Base-by-base conservation (phyloP, 2,329 filamentous ascomycete genomes). In the Epichloe coenophiala region DNA sequence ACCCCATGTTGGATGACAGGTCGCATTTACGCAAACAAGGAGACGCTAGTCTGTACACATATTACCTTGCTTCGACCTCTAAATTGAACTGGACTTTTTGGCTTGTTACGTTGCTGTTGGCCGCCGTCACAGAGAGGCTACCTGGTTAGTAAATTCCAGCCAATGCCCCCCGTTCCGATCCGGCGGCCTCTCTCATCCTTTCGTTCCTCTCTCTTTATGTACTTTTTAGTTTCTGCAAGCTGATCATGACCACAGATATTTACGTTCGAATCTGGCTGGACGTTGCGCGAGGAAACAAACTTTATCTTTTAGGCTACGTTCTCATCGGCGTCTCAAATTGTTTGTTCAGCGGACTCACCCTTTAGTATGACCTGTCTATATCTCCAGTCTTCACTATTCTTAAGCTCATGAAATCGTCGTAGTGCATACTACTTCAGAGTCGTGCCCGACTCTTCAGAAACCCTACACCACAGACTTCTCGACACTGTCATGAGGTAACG, bases 191-290 rank as follows among this genome's bases (percentile, higher is more conserved):
- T 9, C 9, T 4, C 9, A n/a, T 19, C 6, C 17, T 19, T 19
- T 40, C 9, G 9, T 40, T 21, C 39, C 3, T 17, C 2, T 17
- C 39, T 9, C n/a, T 40, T 11, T 2, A 17, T 40, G 1, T 19
- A 9, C 3, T 9, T 13, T 13, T 11, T 2, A 3, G n/a, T 19
- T 19, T 21, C 1, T 19, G 39, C 39, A 9, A 40, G n/a, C 39
- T 40, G 8, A 40, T 11, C 3, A 17, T 19, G n/a, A 11, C 9
- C 6, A 3, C 35, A 48, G 46, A 48, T 19, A 48, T 48, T 21
- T 48, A 40, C 19, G 37, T 48, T n/a, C 46, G 46, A 31, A 42
- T 48, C 17, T 48, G 46, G 46, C 38, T 48, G 7, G 46, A 42
- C 23, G 37, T 41, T n/a, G 38, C 35, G 13, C 46, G 19, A 19